These are phyloP conservation scores for Striga hermonthica DNA, from an alignment of 305 asterid genomes.

Conservation along the genomic window DNA sequence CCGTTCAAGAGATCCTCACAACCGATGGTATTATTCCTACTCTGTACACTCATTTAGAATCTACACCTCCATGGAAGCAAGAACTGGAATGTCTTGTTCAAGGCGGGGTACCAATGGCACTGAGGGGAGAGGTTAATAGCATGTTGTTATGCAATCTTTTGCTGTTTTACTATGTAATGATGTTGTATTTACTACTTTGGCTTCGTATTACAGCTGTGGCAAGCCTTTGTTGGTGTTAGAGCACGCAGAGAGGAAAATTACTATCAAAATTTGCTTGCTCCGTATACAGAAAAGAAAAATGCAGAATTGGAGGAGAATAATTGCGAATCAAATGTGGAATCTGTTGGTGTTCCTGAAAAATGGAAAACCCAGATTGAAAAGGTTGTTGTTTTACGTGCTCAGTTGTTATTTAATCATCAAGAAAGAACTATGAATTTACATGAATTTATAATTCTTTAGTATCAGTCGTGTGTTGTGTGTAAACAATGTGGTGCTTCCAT, in stretches of 20 bases:
- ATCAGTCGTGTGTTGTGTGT: no score
- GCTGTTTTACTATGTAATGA: neutral
- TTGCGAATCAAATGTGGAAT: slow-evolving; percentile 32
- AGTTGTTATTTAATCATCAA: no score
- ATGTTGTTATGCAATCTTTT: slow-evolving; percentile 13
- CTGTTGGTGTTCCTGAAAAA: slow-evolving; percentile 52
- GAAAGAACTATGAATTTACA: no score
- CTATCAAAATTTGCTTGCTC: slow-evolving; percentile 62
- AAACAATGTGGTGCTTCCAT: no score
- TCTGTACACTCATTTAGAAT: slow-evolving; percentile 34
- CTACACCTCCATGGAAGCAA: slow-evolving; percentile 60
- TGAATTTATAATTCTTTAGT: no score
- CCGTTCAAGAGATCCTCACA: slow-evolving; percentile 40
- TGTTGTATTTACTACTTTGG: slow-evolving; percentile 18
- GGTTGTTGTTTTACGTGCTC: slow-evolving; percentile 43
- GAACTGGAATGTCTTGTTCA: slow-evolving; percentile 81
- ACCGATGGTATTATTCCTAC: slow-evolving; percentile 35
- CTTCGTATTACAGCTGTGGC: slow-evolving; percentile 72
- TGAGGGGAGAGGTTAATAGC: slow-evolving; percentile 81
- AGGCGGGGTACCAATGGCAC: slow-evolving; percentile 93
- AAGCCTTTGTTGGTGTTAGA: slow-evolving; percentile 86
- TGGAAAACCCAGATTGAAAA: slow-evolving; percentile 94
- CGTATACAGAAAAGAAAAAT: slow-evolving; percentile 41
- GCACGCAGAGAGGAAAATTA: slow-evolving; percentile 68
- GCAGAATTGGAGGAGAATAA: slow-evolving; percentile 35